phyloP scores from a whole-genome alignment of 305 asterid genomes.

The Solanum hybrid region DNA sequence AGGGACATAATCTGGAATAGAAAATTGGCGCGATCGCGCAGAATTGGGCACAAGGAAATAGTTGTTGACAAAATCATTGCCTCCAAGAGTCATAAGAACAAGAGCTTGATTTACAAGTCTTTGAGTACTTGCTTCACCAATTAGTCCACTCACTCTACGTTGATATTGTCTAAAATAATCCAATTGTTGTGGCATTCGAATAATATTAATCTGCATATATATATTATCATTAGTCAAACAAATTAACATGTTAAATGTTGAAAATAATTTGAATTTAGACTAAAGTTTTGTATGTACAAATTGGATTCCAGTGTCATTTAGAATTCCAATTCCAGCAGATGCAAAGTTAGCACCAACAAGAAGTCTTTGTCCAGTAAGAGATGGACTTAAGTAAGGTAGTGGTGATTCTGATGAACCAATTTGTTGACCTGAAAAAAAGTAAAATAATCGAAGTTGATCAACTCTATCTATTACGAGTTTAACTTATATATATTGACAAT shows the following conservation, averaged over 20 bases:
- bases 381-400: slow-evolving; percentile 58
- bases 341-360: slow-evolving; percentile 74
- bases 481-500: neutral
- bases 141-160: slow-evolving; percentile 27
- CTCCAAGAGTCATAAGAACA: slow-evolving; percentile 62
- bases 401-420: slow-evolving; percentile 54
- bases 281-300: slow-evolving; percentile 25
- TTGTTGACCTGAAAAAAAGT: slow-evolving; percentile 33
- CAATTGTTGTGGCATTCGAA: slow-evolving; percentile 39
- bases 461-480: neutral
- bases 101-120: slow-evolving; percentile 43
- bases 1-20: slow-evolving; percentile 47
- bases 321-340: slow-evolving; percentile 73
- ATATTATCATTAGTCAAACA: neutral
- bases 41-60: slow-evolving; percentile 61
- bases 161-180: slow-evolving; percentile 55
- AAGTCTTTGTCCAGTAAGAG: slow-evolving; percentile 38
- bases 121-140: slow-evolving; percentile 32
- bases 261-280: neutral
- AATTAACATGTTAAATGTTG: neutral
- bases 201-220: slow-evolving; percentile 39
- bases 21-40: slow-evolving; percentile 52
- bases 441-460: neutral
- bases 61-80: slow-evolving; percentile 75
- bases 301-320: slow-evolving; percentile 67